Base-by-base conservation (phyloP, 495 filamentous ascomycete species). In the Pyrenopolyporus hunteri region DNA sequence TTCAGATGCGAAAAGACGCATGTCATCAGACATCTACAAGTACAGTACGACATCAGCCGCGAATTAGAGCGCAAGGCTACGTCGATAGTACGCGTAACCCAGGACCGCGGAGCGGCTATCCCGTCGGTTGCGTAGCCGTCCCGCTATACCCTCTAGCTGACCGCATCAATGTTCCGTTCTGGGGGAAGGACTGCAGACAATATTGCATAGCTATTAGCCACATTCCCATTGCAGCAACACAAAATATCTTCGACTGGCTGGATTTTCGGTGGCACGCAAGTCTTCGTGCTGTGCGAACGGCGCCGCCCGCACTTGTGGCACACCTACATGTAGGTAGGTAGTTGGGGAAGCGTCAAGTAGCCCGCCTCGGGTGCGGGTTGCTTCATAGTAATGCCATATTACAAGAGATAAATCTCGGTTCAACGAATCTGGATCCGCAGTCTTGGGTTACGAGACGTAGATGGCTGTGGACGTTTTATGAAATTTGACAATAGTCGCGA, bases 351-450 rank as follows among this genome's bases (percentile, higher is more conserved):
- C 42, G 19, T 50, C n/a, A n/a, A n/a, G n/a, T n/a, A n/a, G n/a
- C n/a, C n/a, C n/a, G n/a, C n/a, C n/a, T n/a, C n/a, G n/a, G n/a
- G n/a, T n/a, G n/a, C n/a, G n/a, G n/a, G n/a, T n/a, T n/a, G n/a
- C n/a, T n/a, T n/a, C n/a, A n/a, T n/a, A n/a, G n/a, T n/a, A n/a
- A n/a, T n/a, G n/a, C n/a, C n/a, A n/a, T 59, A 55, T 53, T 35
- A 36, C 35, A 26, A 33, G 23, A 64, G 55, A 46, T 52, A 42
- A 66, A 66, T 60, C 63, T 66, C 63, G 63, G 57, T 66, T 66
- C 63, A 57, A 57, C 57, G 11, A 66, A 61, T 61, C 63, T 60
- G 46, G 51, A 57, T 53, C 57, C 57, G 17, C 53, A 53, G 39
- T 42, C 35, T 43, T 60, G 57, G 63, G 63, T 57, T 57, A 52